A percentile compares a stretch with the other conserved stretches of the same genome.
These are phyloP conservation scores for Sphagnum magellanicum DNA, from an alignment of 228 moss, liverwort and hornwort genomes.

Conservation along the genomic window DNA sequence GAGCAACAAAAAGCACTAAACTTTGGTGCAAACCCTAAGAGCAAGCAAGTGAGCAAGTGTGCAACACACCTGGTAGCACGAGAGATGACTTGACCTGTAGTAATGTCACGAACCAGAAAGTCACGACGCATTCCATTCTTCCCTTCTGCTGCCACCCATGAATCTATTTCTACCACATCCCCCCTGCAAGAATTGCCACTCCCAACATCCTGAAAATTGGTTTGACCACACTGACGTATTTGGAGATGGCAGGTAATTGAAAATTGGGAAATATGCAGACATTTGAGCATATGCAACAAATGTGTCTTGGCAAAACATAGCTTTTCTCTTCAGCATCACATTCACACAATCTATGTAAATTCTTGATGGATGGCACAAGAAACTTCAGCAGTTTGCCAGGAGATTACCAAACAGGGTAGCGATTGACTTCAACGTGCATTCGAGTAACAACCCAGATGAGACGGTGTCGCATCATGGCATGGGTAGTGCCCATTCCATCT, in stretches of 20 bases:
- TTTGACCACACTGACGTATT: too few species aligned
- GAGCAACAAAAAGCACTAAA: background rate
- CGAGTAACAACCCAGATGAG: slow-evolving; percentile 26
- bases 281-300: background rate
- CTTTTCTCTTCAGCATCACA: background rate
- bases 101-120: slow-evolving; percentile 16
- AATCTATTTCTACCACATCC: slow-evolving; percentile 19
- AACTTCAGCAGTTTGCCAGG: too few species aligned
- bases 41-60: background rate
- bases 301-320: background rate
- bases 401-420: slow-evolving; percentile 23
- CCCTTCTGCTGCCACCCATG: slow-evolving; percentile 16
- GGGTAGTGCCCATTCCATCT: slow-evolving; percentile 18
- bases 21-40: background rate
- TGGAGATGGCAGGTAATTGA: too few species aligned
- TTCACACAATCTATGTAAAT: background rate
- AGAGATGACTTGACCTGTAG: slow-evolving; percentile 11
- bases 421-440: slow-evolving; percentile 21
- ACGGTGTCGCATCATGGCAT: slow-evolving; percentile 16
- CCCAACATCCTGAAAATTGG: too few species aligned
- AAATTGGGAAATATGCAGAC: too few species aligned
- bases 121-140: slow-evolving; percentile 18
- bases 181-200: slow-evolving; percentile 10
- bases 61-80: slow-evolving; percentile 18
- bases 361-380: background rate